Evolutionary conservation across 2,329 filamentous ascomycete genomes (phyloP).

Genomic region (Alternaria hordeiaustralica): DNA sequence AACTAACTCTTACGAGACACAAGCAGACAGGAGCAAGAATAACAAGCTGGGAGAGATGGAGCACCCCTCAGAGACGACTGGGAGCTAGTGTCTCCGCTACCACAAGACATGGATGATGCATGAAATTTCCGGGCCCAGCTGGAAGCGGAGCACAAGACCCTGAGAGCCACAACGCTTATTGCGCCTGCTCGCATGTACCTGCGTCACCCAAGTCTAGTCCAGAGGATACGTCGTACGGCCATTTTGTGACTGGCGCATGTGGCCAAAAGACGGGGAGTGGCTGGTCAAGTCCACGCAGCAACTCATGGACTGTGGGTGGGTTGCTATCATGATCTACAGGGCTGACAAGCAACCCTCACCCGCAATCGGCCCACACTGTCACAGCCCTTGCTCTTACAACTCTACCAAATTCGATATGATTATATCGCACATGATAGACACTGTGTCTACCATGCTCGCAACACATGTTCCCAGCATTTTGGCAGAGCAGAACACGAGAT

Average conservation of each 20-base stretch:
- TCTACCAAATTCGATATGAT: background rate
- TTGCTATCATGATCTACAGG: background rate
- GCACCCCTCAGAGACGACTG: background rate
- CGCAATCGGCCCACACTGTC: background rate
- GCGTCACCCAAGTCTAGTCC: slow-evolving; percentile 7
- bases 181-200: slow-evolving; percentile 17
- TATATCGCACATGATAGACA: background rate
- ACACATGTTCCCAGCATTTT: background rate
- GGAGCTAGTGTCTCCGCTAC: slow-evolving; percentile 12
- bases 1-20: background rate
- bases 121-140: slow-evolving; percentile 21
- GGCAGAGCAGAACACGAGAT: background rate
- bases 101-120: slow-evolving; percentile 21
- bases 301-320: background rate
- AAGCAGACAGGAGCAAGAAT: background rate
- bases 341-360: background rate
- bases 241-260: background rate
- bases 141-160: slow-evolving; percentile 18
- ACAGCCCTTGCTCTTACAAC: background rate
- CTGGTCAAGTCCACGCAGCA: background rate
- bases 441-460: background rate
- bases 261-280: background rate
- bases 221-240: background rate
- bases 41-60: background rate
- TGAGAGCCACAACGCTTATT: slow-evolving; percentile 16